Base-by-base conservation (phyloP, 2,329 filamentous ascomycete species). In the Dactylellina cionopaga region DNA sequence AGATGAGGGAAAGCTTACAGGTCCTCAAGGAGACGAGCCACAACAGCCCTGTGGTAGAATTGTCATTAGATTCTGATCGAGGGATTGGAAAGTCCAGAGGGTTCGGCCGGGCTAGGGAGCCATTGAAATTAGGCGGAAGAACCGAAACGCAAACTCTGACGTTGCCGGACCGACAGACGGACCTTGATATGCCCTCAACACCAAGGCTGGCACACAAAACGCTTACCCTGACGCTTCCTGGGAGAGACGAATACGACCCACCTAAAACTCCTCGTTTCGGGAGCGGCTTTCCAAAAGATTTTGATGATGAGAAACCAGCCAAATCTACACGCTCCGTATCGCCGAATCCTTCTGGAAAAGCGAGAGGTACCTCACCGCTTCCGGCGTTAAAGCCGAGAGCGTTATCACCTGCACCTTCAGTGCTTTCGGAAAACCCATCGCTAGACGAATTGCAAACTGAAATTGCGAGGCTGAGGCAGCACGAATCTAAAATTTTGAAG, bases 21-120 rank as follows among this genome's bases (percentile, higher is more conserved):
- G 85, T 98, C 31, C 91, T 93, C 11, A 92, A 97, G 79, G 96
- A 92, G 76, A 88, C 62, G 10, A 69, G 47, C 24, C 62, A 63
- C 15, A 62, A 33, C n/a, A 69, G 65, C 37, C 49, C 62, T 39
- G 25, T 88, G 77, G 82, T 84, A 75, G 81, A 83, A 69, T n/a
- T n/a, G n/a, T 80, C 85, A 62, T 81, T 83, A 37, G 80, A 81
- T 41, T 80, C 81, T 19, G 75, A 77, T 3, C 77, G 75, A 55
- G 74, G 78, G 39, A 77, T 80, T 15, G 71, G 77, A 17, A 41
- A 76, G 75, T 69, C 41, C 75, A 54, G 75, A 77, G 33, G 75
- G 77, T 47, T 75, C 59, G 43, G 75, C 64, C 19, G 74, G 56
- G 9, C 73, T 47, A n/a, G 66, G 46, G 46, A 64, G 51, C 44